Percentiles rank a stretch among this genome's conserved stretches.
phyloP scores from a whole-genome alignment of 2,329 filamentous ascomycete genomes.

The Graphiopsis chlorocephala region DNA sequence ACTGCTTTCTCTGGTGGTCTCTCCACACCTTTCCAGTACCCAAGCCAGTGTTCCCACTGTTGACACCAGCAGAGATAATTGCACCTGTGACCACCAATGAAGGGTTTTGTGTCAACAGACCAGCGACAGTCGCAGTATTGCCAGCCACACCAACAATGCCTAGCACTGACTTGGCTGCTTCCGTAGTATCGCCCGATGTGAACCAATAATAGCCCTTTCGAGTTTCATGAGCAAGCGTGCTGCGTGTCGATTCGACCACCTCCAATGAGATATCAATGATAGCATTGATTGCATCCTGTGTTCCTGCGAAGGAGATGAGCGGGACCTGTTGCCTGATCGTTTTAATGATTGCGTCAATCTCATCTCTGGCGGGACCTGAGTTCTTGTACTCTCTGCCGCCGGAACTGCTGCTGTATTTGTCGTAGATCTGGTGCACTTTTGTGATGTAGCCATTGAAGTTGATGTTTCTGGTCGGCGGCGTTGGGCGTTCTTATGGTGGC shows the following conservation, averaged over 20 bases:
- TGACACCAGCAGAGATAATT: too few relatives aligned
- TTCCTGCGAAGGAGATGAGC: neutral
- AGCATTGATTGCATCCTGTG: neutral
- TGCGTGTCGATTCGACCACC: neutral
- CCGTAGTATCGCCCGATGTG: neutral
- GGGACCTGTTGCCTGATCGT: neutral
- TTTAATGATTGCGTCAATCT: neutral
- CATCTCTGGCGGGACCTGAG: neutral
- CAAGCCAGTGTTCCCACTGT: too few relatives aligned
- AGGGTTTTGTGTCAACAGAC: too few relatives aligned
- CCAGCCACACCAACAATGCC: too few relatives aligned
- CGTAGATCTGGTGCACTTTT: neutral
- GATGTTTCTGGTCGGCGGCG: neutral
- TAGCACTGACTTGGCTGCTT: too few relatives aligned
- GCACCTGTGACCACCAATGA: too few relatives aligned
- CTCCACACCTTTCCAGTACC: too few relatives aligned
- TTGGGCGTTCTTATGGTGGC: neutral
- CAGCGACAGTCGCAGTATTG: too few relatives aligned
- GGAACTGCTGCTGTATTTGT: conserved; percentile 7
- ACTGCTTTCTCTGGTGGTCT: too few relatives aligned
- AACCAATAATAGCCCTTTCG: neutral
- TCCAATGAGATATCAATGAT: neutral
- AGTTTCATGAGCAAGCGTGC: neutral
- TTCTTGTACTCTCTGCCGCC: neutral
- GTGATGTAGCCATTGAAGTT: neutral